Conservation (phyloP, 225 moss, liverwort and hornwort species). For the Straminergon stramineum region DNA sequence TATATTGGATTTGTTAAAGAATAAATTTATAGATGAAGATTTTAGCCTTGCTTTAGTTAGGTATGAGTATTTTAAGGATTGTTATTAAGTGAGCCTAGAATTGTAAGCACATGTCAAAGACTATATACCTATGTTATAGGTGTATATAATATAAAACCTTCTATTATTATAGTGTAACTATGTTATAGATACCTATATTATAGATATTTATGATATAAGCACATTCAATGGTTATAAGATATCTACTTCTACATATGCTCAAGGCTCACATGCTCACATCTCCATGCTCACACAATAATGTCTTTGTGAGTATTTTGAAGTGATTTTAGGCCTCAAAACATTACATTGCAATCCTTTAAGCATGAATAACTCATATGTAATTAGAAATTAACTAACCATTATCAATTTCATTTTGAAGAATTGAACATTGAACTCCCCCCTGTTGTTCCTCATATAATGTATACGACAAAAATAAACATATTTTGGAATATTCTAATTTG, state of each 20-base stretch:
- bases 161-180: no score
- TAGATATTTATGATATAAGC: no score
- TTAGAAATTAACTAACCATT: not conserved
- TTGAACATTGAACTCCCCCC: not conserved
- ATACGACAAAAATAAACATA: not conserved
- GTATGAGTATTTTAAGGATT: not conserved
- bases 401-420: not conserved
- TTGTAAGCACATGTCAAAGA: no score
- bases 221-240: no score
- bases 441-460: not conserved
- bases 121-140: no score
- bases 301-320: not conserved
- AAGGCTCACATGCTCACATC: no score
- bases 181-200: no score
- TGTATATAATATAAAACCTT: no score
- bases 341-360: not conserved
- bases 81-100: no score
- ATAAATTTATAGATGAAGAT: not conserved
- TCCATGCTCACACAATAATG: no score
- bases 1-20: not conserved
- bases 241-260: no score
- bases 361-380: not conserved
- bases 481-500: not conserved
- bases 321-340: not conserved
- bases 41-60: not conserved